A percentile compares a stretch with the other conserved stretches of the same genome.
Conservation (phyloP, 352 stramenopile genomes). For the Globisporangium alternatum region DNA sequence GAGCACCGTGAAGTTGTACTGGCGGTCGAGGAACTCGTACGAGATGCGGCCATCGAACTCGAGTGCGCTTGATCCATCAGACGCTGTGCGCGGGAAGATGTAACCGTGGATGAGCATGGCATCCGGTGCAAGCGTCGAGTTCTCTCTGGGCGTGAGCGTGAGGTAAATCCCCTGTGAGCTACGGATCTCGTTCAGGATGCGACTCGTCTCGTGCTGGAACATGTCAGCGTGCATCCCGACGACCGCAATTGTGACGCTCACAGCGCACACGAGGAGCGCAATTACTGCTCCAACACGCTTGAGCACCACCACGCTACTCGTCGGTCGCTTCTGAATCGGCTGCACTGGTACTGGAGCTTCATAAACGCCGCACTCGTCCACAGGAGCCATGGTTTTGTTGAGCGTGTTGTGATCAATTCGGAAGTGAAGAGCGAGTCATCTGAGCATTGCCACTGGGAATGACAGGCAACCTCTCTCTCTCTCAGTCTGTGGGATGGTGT, state of each 20-base stretch:
- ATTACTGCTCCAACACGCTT: neutral
- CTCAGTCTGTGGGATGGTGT: too few species aligned
- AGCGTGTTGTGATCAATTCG: too few species aligned
- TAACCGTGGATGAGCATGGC: slow-evolving; percentile 6
- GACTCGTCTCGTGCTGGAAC: slow-evolving; percentile 13
- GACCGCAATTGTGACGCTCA: neutral
- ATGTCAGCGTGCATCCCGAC: slow-evolving; percentile 11
- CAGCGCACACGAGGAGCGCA: neutral
- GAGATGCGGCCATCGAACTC: slow-evolving; percentile 29
- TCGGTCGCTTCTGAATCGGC: too few species aligned
- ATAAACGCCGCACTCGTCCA: neutral
- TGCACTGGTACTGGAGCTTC: neutral
- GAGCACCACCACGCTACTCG: neutral
- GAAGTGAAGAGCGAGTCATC: too few species aligned
- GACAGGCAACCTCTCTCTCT: too few species aligned
- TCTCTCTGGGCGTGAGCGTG: slow-evolving; percentile 15
- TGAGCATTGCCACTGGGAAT: too few species aligned
- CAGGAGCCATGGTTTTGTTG: too few species aligned
- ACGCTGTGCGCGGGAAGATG: slow-evolving; percentile 11
- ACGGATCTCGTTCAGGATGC: slow-evolving; percentile 11
- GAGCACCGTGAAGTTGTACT: slow-evolving; percentile 36
- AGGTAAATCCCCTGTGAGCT: slow-evolving; percentile 10
- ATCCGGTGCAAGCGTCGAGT: slow-evolving; percentile 1
- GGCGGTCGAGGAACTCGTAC: slow-evolving; percentile 19
- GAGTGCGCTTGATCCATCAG: slow-evolving; percentile 4